A percentile compares a stretch with the other conserved stretches of the same genome.
phyloP scores from a whole-genome alignment of 2,329 filamentous ascomycete species.

The Exophiala bonariae region DNA sequence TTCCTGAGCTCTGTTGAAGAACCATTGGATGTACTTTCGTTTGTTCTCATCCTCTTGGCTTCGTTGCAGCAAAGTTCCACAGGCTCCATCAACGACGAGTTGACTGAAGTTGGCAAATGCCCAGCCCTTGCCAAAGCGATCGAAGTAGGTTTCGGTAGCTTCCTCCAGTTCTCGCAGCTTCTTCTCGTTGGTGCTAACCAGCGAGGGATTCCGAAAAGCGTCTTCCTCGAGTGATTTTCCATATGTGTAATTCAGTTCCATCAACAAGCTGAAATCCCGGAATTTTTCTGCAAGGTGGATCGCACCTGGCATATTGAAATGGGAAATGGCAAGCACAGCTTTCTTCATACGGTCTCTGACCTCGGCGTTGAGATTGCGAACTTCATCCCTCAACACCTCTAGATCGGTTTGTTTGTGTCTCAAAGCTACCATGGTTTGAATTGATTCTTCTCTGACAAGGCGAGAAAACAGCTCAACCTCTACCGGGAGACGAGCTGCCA shows the following conservation, averaged over 20 bases:
- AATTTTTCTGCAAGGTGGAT: slow-evolving; percentile 64
- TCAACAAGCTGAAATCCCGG: slow-evolving; percentile 63
- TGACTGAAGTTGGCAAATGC: slow-evolving; percentile 75
- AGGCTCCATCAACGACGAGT: slow-evolving; percentile 66
- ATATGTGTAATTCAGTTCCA: slow-evolving; percentile 37
- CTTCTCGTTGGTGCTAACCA: slow-evolving; percentile 23
- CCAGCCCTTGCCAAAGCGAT: slow-evolving; percentile 52
- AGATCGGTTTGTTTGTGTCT: slow-evolving; percentile 14
- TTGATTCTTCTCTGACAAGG: slow-evolving; percentile 21
- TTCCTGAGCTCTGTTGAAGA: slow-evolving; percentile 69
- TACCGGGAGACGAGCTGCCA: slow-evolving; percentile 21
- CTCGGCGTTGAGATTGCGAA: slow-evolving; percentile 17
- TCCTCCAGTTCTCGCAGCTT: slow-evolving; percentile 37
- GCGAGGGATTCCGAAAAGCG: slow-evolving; percentile 15
- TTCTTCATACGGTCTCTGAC: slow-evolving; percentile 14
- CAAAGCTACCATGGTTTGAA: slow-evolving; percentile 17
- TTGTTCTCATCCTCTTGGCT: slow-evolving; percentile 57
- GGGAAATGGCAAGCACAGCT: slow-evolving; percentile 17
- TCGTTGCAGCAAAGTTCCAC: slow-evolving; percentile 67
- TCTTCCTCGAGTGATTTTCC: slow-evolving; percentile 21
- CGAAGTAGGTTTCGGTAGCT: slow-evolving; percentile 48
- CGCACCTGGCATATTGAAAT: slow-evolving; percentile 38
- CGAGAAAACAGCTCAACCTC: slow-evolving; percentile 23
- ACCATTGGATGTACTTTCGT: slow-evolving; percentile 71
- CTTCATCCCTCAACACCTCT: slow-evolving; percentile 17